Percentiles rank a stretch among this genome's conserved stretches.
phyloP scores from a whole-genome alignment of 768 basidiomycete species.

The Phylloporus sp. region DNA sequence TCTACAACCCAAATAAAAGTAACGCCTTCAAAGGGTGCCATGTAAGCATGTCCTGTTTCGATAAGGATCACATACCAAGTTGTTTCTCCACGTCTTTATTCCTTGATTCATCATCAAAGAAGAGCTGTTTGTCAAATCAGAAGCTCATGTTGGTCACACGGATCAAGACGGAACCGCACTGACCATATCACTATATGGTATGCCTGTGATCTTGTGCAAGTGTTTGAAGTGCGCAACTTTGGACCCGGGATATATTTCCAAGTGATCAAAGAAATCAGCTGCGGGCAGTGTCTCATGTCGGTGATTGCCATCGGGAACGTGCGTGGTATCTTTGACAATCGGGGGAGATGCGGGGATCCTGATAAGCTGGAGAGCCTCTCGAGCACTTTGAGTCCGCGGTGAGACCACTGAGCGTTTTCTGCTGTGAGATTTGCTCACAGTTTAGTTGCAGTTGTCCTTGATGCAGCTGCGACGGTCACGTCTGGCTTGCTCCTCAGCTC shows the following conservation, averaged over 20 bases:
- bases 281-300: conserved; percentile 41
- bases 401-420: background rate
- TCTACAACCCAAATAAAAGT: conserved; percentile 71
- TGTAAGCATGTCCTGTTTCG: background rate
- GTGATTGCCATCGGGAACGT: background rate
- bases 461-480: conserved; percentile 66
- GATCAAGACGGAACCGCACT: conserved; percentile 6
- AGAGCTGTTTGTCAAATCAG: conserved; percentile 37
- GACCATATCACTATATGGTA: conserved; percentile 81
- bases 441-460: conserved; percentile 63
- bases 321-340: conserved; percentile 23
- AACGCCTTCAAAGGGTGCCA: conserved; percentile 52
- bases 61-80: conserved; percentile 38
- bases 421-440: conserved; percentile 45
- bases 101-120: conserved; percentile 69
- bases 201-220: conserved; percentile 67
- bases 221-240: conserved; percentile 80
- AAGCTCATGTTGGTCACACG: background rate
- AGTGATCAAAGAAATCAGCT: conserved; percentile 60
- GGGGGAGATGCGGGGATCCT: conserved; percentile 43
- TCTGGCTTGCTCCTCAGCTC: conserved; percentile 42
- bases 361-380: conserved; percentile 65
- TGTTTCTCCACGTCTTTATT: conserved; percentile 48
- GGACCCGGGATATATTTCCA: conserved; percentile 78
- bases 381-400: conserved; percentile 50